Conservation (phyloP, 2,329 filamentous ascomycete genomes). For the Pezicula carpinea region DNA sequence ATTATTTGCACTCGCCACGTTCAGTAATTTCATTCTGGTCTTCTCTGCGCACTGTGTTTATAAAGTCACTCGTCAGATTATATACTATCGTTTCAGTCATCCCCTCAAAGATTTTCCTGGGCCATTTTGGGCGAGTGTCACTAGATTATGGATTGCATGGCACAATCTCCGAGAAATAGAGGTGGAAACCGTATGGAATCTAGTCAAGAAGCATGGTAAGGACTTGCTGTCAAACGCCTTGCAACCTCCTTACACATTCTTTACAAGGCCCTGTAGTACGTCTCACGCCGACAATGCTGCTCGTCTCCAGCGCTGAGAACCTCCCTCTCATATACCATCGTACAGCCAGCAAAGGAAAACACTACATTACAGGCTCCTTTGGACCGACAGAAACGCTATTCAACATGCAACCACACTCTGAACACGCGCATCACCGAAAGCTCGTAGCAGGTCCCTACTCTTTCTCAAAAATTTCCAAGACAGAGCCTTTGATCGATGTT, state of each 20-base stretch:
- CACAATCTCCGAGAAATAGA: slow-evolving; percentile 45
- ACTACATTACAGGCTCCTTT: slow-evolving; percentile 55
- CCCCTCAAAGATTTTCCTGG: slow-evolving; percentile 48
- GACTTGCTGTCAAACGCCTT: not conserved
- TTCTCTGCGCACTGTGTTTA: slow-evolving; percentile 4
- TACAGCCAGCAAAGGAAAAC: slow-evolving; percentile 50
- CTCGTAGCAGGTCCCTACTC: slow-evolving; percentile 50
- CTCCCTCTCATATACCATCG: slow-evolving; percentile 52
- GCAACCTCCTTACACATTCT: not conserved
- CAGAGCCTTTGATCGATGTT: slow-evolving; percentile 51
- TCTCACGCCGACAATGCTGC: slow-evolving; percentile 47
- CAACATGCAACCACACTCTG: slow-evolving; percentile 49
- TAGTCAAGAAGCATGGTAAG: slow-evolving; percentile 45
- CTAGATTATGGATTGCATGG: slow-evolving; percentile 48
- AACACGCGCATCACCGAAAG: slow-evolving; percentile 49
- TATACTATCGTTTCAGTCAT: slow-evolving; percentile 47
- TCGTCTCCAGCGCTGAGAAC: slow-evolving; percentile 47
- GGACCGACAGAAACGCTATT: slow-evolving; percentile 51
- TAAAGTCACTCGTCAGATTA: slow-evolving; percentile 39
- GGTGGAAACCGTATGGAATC: slow-evolving; percentile 33
- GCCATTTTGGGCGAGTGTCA: slow-evolving; percentile 49
- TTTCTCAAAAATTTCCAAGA: slow-evolving; percentile 52
- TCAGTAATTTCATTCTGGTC: slow-evolving; percentile 6
- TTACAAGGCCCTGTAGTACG: slow-evolving; percentile 44
- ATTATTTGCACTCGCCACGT: not conserved